phyloP scores from a whole-genome alignment of 192 early-diverging fungal genomes.

The Entomortierella parvispora region DNA sequence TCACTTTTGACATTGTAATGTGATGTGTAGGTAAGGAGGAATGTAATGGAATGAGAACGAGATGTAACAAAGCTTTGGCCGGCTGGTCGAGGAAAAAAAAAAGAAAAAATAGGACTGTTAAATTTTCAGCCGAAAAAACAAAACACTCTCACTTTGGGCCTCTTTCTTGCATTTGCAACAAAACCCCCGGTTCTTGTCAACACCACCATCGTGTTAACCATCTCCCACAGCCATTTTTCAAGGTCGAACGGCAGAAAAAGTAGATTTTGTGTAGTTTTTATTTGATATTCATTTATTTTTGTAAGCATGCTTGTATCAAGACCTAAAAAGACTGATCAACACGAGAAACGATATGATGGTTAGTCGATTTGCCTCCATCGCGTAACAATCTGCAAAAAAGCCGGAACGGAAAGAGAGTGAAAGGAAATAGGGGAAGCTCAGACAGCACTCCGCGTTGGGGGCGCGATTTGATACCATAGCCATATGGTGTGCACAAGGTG shows the following conservation, averaged over 20 bases:
- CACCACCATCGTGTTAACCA: not conserved
- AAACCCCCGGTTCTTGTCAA: not conserved
- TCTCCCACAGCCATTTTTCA: not conserved
- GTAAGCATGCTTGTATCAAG: not conserved
- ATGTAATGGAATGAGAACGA: slow-evolving; percentile 1
- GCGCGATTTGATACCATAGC: slow-evolving; percentile 50
- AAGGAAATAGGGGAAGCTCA: too few relatives aligned
- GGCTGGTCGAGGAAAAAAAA: not conserved
- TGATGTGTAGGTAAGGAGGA: not conserved
- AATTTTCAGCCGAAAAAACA: not conserved
- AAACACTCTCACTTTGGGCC: not conserved
- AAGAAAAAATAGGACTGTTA: slow-evolving; percentile 12
- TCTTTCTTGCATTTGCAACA: not conserved
- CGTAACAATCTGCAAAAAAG: not conserved
- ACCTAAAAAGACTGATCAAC: not conserved
- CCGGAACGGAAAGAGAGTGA: not conserved
- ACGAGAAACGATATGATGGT: not conserved
- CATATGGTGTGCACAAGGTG: slow-evolving; percentile 55
- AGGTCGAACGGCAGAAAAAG: too few relatives aligned
- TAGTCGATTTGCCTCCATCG: slow-evolving; percentile 1
- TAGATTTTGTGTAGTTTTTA: not conserved
- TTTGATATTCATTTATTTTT: not conserved
- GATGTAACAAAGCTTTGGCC: too few relatives aligned
- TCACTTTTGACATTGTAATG: slow-evolving; percentile 25
- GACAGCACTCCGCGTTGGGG: slow-evolving; percentile 29